Evolutionary conservation across 768 basidiomycete genomes (phyloP).

Genomic region (Lentinus tigrinus): DNA sequence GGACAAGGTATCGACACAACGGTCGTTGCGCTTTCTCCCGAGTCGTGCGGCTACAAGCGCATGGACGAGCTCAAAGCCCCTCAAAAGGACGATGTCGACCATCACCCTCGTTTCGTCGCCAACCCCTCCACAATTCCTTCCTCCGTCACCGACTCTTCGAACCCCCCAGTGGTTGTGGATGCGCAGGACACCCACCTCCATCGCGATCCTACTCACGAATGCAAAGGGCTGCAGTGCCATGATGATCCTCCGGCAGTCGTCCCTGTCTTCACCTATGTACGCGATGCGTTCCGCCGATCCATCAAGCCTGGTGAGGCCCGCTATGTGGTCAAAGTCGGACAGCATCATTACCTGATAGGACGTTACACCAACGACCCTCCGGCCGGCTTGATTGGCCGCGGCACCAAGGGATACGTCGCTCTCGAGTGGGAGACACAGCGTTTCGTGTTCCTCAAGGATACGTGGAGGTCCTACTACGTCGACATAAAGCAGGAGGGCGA

Average conservation of each 20-base stretch:
- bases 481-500: background rate
- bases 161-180: no score
- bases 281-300: no score
- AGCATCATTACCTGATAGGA: no score
- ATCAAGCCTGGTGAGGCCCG: no score
- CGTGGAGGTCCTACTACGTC: slow-evolving; percentile 3
- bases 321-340: no score
- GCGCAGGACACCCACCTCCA: no score
- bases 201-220: no score
- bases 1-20: background rate
- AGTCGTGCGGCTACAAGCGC: background rate
- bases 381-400: slow-evolving; percentile 1
- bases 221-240: no score
- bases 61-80: background rate
- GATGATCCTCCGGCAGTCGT: no score
- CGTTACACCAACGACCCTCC: background rate
- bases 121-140: background rate
- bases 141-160: background rate
- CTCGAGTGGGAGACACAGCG: slow-evolving; percentile 1
- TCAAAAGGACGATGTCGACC: background rate
- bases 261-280: no score
- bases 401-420: slow-evolving; percentile 13
- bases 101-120: background rate
- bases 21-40: background rate
- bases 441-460: slow-evolving; percentile 15